Conservation (phyloP, 768 basidiomycete genomes). For the Kondoa malvinella region DNA sequence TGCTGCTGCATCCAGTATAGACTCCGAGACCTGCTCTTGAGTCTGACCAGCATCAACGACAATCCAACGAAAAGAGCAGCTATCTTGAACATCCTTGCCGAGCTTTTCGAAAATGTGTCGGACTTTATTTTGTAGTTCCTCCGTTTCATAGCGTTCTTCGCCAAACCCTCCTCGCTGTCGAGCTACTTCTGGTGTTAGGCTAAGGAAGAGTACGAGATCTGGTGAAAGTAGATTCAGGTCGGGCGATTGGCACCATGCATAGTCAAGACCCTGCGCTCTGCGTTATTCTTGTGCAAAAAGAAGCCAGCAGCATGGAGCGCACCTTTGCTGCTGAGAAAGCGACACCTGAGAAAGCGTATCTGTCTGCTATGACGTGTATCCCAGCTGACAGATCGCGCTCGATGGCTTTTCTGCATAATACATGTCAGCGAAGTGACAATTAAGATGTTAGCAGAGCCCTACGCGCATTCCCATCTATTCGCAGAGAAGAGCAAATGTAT, state of each 20-base stretch:
- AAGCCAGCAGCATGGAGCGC: not conserved
- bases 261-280: constrained; percentile 40
- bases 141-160: constrained; percentile 39
- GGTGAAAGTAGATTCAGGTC: constrained; percentile 78
- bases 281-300: not conserved
- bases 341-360: constrained; percentile 92
- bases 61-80: not conserved
- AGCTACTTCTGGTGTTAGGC: constrained; percentile 55
- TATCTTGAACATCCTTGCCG: not conserved
- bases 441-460: constrained; percentile 21
- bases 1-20: not conserved
- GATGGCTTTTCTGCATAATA: constrained; percentile 42
- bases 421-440: not conserved
- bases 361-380: constrained; percentile 65
- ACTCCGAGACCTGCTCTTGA: not conserved
- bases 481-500: constrained; percentile 91
- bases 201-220: constrained; percentile 72
- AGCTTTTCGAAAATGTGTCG: constrained; percentile 39
- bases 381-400: constrained; percentile 44
- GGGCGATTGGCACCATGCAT: constrained; percentile 68
- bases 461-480: constrained; percentile 93
- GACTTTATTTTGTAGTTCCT: constrained; percentile 54
- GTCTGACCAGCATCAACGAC: not conserved
- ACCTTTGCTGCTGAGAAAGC: constrained; percentile 50
- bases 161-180: constrained; percentile 37